Base-by-base conservation (phyloP, 169 alveolate species). In the Neospora caninum region DNA sequence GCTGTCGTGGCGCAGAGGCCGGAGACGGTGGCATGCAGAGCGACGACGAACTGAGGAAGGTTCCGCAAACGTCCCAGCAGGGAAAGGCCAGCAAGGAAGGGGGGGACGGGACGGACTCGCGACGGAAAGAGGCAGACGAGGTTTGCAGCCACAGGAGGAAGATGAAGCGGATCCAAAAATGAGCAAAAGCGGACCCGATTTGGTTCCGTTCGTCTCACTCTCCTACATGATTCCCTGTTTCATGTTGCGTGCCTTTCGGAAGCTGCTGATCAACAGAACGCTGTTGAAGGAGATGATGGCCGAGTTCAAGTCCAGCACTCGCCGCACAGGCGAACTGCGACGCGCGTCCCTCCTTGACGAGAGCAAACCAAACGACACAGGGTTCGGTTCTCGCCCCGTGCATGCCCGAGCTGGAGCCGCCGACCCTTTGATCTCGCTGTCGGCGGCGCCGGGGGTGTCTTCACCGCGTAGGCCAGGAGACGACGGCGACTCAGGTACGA, bases 271-370 rank as follows among this genome's bases (percentile, higher is more conserved):
- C 86, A 78, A 78, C 45, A 13, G n/a, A n/a, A 78, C 86, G 27
- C 45, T 78, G 86, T 38, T 78, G 49, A n/a, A 38, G 49, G 86
- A 78, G 45, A 78, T 78, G 86, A 78, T 78, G 86, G 86, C 39
- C 9, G 86, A 36, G 49, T 78, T 78, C 45, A 20, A n/a, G 45
- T 43, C 20, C 45, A 78, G 86, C 45, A n/a, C 86, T 43, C 39
- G 45, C 49, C 86, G 86, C 9, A 78, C 86, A 20, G 45, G 86
- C 1, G 45, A 78, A 16, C 86, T 78, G 29, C 39, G 86, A 36
- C 86, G 41, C 1, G 41, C 39, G 10, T 78, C 86, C 31, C 86
- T 78, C 45, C 43, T 20, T 25, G 49, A 78, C 31, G 49, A 29
- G 45, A 27, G 31, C 73, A 49, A 49, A 4, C 13, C 58, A 49